Base-by-base conservation (phyloP, 2,329 filamentous ascomycete genomes). In the Pseudocercospora macadamiae region DNA sequence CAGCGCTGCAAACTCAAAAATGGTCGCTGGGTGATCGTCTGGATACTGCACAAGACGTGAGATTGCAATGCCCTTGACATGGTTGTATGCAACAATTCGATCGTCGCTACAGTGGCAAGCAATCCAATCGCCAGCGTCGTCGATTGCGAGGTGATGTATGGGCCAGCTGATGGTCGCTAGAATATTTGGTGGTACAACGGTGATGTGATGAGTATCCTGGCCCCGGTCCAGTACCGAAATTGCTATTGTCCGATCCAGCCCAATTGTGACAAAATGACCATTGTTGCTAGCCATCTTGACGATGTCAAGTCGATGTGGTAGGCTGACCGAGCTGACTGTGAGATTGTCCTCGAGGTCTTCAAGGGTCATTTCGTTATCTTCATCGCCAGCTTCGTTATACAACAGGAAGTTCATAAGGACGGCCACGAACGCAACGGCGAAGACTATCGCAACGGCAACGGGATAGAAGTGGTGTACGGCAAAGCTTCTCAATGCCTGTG, bases 351-450 rank as follows among this genome's bases (percentile, higher is more conserved):
- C 76, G 5, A 81, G 78, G 4, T 79, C 75, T 7, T 82, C 77
- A 5, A 76, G 75, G 1, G 80, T 78, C 12, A 76, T 75, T 18
- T 79, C 73, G 14, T 69, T 66, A 16, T 73, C 70, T 30, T 77
- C 75, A 32, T 77, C 73, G 12, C 77, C 74, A 21, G 78, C 68
- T 54, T 88, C 85, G 58, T 87, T 86, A 82, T 86, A 89, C 0
- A 93, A 77, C 4, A 93, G 78, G 66, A 89, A 90, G 62, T 87
- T 90, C 78, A 90, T 90, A 6, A 93, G 78, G 6, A 92, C 74
- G 1, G 86, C 85, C 23, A 93, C 82, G 16, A 83, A 83, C 7
- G 86, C 86, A 14, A 89, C 77, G 2, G 86, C 74, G 19, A 89
- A 80, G 0, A 90, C 72, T 3, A 90, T 77, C 10, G 85, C 82